Evolutionary conservation across 2,329 filamentous ascomycete genomes (phyloP), one percentile per base, ranked within the genome.

Genomic region (Calonectria henricotiae): DNA sequence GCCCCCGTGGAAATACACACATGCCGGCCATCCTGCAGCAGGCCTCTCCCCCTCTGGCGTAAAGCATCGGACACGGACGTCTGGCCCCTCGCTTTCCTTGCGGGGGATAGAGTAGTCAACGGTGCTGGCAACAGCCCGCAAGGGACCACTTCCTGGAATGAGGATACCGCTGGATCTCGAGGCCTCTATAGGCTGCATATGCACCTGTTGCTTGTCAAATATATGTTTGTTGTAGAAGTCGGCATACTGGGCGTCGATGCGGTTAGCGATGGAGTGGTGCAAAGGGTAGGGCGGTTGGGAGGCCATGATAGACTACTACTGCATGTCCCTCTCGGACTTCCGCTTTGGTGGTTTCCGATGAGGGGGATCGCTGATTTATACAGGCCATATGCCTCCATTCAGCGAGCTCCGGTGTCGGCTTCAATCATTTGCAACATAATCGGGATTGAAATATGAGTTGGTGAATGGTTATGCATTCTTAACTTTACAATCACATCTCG

Each of bases 1-100:
- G 7, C 88, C 88, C 5, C 88, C 89, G 73, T 90, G 89, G 74
- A 85, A 88, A 76, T 89, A 91, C 4, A 90, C 73, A 76, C 87
- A 85, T 8, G 86, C 83, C 2, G 88, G 88, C 88, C 88, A 90
- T 30, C 49, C 49, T 11, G 49, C 30, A 8, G 27, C 11, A 7
- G 49, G 49, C 30, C 20, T 54, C 49, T 54, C 30, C 2, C 30
- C 49, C 1, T 54, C 30, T 0, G 49, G 49, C 13, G 49, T 54
- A 35, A 54, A 54, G 30, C 49, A 54, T 54, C 49, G 17, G 2
- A 54, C 30, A 20, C 17, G n/a, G n/a, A 54, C 49, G 49, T 35
- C 17, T 27, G 49, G 30, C 8, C 49, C 49, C 30, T 54, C 13
- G 30, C 49, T 54, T 54, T 54, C 49, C 30, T 54, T 54, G 30